Conservation (phyloP, 2,329 filamentous ascomycete genomes). For the Scortechinia acanthostroma region DNA sequence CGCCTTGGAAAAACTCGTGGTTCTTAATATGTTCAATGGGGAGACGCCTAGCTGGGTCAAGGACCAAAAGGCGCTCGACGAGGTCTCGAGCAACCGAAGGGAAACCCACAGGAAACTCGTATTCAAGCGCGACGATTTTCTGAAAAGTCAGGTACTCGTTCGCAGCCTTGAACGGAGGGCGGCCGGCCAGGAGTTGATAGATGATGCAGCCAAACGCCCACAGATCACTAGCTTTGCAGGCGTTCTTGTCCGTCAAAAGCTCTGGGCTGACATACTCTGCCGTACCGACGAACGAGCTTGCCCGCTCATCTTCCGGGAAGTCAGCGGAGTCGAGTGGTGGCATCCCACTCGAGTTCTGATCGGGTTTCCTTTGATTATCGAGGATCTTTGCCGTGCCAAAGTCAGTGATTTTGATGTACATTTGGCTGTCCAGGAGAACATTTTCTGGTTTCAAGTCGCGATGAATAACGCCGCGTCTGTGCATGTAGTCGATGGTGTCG, state of each 20-base stretch:
- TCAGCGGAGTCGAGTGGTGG: constrained; percentile 14
- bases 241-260: constrained; percentile 90
- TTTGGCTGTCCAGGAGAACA: constrained; percentile 85
- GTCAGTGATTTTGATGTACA: constrained; percentile 98
- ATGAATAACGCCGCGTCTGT: constrained; percentile 89
- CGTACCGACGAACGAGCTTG: constrained; percentile 92
- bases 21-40: constrained; percentile 95
- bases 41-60: constrained; percentile 77
- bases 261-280: constrained; percentile 98
- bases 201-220: constrained; percentile 99
- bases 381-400: constrained; percentile 97
- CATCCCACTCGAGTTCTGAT: constrained; percentile 24
- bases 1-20: constrained; percentile 87
- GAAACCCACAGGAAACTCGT: constrained; percentile 85
- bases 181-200: constrained; percentile 89
- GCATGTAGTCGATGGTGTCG: constrained; percentile 96
- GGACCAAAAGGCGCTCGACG: constrained; percentile 80
- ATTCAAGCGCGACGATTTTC: constrained; percentile 91
- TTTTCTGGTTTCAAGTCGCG: constrained; percentile 96
- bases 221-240: constrained; percentile 92
- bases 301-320: constrained; percentile 26
- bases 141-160: constrained; percentile 98
- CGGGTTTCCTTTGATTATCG: constrained; percentile 42
- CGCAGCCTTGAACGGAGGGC: constrained; percentile 89
- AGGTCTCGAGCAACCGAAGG: constrained; percentile 79